phyloP scores from a whole-genome alignment of 1,284 basidiomycete genomes.

The Heterobasidion irregulare region DNA sequence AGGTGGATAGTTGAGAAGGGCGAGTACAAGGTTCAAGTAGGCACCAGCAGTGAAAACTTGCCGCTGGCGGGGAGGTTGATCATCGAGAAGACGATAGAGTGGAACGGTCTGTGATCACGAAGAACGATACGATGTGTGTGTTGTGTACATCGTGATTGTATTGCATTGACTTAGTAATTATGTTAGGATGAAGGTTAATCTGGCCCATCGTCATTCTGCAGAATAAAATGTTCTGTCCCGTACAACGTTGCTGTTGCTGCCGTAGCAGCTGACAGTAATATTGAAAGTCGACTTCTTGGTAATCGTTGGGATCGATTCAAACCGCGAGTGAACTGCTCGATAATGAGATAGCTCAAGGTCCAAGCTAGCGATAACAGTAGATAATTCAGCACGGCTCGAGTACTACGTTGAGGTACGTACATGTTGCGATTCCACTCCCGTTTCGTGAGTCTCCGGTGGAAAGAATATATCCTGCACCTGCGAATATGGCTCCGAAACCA shows the following conservation, averaged over 20 bases:
- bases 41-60: slow-evolving; percentile 38
- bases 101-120: slow-evolving; percentile 34
- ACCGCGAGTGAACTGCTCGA: slow-evolving; percentile 21
- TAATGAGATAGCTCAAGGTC: slow-evolving; percentile 36
- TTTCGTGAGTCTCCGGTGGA: slow-evolving; percentile 31
- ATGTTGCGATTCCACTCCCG: slow-evolving; percentile 36
- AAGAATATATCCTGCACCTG: slow-evolving; percentile 35
- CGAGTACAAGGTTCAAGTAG: slow-evolving; percentile 36
- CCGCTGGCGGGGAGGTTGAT: slow-evolving; percentile 28
- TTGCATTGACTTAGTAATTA: neutral
- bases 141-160: neutral
- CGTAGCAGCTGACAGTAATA: slow-evolving; percentile 26
- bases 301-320: slow-evolving; percentile 22
- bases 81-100: slow-evolving; percentile 31
- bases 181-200: neutral
- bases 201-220: neutral
- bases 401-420: slow-evolving; percentile 14
- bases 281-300: slow-evolving; percentile 25
- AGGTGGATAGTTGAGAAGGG: slow-evolving; percentile 38
- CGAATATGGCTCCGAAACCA: slow-evolving; percentile 37
- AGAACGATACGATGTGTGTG: neutral
- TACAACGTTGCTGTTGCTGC: slow-evolving; percentile 28
- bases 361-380: slow-evolving; percentile 24
- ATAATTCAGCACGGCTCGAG: neutral
- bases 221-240: slow-evolving; percentile 32